Evolutionary conservation across 2,329 filamentous ascomycete species (phyloP).

Genomic region (Davidsoniella neocaledoniae): DNA sequence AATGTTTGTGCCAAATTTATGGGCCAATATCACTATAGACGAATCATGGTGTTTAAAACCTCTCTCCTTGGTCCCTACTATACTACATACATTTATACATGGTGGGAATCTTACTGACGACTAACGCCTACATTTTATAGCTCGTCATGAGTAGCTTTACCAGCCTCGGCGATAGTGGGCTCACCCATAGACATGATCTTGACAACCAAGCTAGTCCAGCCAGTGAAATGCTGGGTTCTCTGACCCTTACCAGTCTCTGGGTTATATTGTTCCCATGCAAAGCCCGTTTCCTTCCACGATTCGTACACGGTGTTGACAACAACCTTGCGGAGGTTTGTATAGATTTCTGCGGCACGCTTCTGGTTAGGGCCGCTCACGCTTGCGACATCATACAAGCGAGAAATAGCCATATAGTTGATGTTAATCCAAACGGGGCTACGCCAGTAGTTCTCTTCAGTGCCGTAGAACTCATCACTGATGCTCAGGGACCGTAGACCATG

Average conservation of each 20-base stretch:
- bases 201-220: slow-evolving; percentile 96
- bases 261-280: slow-evolving; percentile 98
- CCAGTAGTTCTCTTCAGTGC: slow-evolving; percentile 94
- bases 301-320: slow-evolving; percentile 77
- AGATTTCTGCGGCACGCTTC: slow-evolving; percentile 52
- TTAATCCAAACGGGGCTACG: slow-evolving; percentile 88
- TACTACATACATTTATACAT: no score
- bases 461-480: slow-evolving; percentile 66
- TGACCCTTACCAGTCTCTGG: slow-evolving; percentile 87
- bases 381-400: slow-evolving; percentile 9
- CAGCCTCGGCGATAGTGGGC: slow-evolving; percentile 35
- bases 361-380: slow-evolving; percentile 50
- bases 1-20: no score
- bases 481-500: slow-evolving; percentile 83
- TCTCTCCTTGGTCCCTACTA: no score
- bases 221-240: slow-evolving; percentile 92
- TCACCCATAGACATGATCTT: slow-evolving; percentile 83
- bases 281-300: slow-evolving; percentile 79
- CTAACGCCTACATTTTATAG: slow-evolving; percentile 20
- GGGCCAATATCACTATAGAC: no score
- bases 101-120: no score
- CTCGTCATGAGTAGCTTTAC: slow-evolving; percentile 27
- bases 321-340: slow-evolving; percentile 62
- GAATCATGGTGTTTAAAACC: no score
- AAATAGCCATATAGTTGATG: slow-evolving; percentile 68